Evolutionary conservation across 2,329 filamentous ascomycete genomes (phyloP), one percentile per base, ranked within the genome.

Genomic region (Boeremia lycopersici): DNA sequence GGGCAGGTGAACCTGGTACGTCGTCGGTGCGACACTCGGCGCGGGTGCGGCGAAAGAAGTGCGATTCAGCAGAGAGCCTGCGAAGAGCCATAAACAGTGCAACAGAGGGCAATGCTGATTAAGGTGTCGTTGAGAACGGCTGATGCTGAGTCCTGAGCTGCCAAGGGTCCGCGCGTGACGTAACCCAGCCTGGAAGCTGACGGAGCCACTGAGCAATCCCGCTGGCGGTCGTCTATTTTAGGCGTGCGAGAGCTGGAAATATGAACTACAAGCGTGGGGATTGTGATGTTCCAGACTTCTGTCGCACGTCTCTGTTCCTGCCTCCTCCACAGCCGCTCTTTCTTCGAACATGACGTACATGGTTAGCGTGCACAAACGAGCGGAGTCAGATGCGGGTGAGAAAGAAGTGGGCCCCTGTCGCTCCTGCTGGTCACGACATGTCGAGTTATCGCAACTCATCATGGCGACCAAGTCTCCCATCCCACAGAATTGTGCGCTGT

Each of bases 121-220:
- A 50, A 39, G 49, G 41, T 49, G 41, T 39, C 46, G 57, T 47
- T 53, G 53, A 56, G 51, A 50, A 59, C 52, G 60, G 63, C 64
- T 65, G 63, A 60, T 61, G 47, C 44, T 56, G 53, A 53, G 52
- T 41, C 47, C 44, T 44, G 36, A 52, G 39, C 36, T 52, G 64
- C 63, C 62, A 64, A 64, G 63, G 41, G 46, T 48, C 36, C 19
- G 44, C 55, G 48, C 62, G 64, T 68, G 65, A 68, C 65, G 65
- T 68, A 68, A 68, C 56, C 19, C 46, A 17, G 42, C 36, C 17
- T 45, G 58, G 34, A 38, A 43, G 48, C 43, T 52, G 53, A 35
- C 42, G 39, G 48, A 36, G 48, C 34, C 31, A 29, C 30, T 39
- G 33, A 29, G 43, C 19, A 41, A 44, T 47, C 17, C 33, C 43